Evolutionary conservation across 2,329 filamentous ascomycete species (phyloP).

Genomic region (Verticillium tricorpus): DNA sequence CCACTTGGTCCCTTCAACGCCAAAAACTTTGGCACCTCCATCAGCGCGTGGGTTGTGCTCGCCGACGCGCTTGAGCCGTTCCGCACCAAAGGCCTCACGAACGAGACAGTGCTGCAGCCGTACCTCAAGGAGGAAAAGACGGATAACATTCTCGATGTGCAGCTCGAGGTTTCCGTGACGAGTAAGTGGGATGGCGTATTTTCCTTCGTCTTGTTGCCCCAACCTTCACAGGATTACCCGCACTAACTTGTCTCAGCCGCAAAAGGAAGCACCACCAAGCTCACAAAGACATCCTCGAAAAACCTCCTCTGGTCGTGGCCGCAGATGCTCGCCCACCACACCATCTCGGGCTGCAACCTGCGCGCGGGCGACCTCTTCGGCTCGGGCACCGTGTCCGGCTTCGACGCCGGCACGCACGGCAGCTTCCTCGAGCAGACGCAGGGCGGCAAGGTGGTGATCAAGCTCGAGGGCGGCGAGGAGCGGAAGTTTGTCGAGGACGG

Average conservation of each 20-base stretch:
- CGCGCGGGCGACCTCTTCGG: constrained; percentile 70
- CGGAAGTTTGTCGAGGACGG: constrained; percentile 70
- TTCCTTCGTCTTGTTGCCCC: no score
- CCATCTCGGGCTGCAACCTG: constrained; percentile 71
- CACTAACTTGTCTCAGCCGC: constrained; percentile 13
- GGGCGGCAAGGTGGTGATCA: constrained; percentile 61
- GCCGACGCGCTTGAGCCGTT: constrained; percentile 46
- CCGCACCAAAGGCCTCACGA: constrained; percentile 16
- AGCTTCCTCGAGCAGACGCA: constrained; percentile 69
- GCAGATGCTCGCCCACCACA: constrained; percentile 81
- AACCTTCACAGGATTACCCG: no score
- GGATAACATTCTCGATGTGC: constrained; percentile 30
- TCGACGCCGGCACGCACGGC: constrained; percentile 58
- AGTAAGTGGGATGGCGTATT: constrained; percentile 20
- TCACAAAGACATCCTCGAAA: constrained; percentile 28
- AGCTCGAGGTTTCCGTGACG: constrained; percentile 32
- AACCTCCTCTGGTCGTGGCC: constrained; percentile 72
- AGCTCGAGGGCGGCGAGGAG: constrained; percentile 59
- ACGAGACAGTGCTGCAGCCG: constrained; percentile 26
- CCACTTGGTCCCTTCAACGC: constrained; percentile 59
- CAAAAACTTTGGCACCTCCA: constrained; percentile 56
- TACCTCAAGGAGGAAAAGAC: constrained; percentile 51
- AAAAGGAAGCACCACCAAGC: constrained; percentile 31
- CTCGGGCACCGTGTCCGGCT: constrained; percentile 70
- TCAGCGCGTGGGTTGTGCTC: constrained; percentile 59